A percentile compares a stretch with the other conserved stretches of the same genome.
phyloP scores from a whole-genome alignment of 1,139 yeast species.

The Yamadazyma diddensiae region DNA sequence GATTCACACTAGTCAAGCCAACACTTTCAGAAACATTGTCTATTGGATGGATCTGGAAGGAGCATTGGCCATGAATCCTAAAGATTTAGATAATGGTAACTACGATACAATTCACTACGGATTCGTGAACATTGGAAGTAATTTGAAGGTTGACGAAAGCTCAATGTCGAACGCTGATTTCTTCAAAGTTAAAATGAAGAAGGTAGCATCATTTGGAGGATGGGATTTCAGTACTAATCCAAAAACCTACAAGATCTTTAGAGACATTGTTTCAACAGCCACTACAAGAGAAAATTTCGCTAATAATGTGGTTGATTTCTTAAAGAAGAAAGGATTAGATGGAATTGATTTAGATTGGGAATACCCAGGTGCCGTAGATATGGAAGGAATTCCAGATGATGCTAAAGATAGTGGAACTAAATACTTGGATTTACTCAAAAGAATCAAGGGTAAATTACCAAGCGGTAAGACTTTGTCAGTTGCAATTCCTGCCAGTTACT shows the following conservation, averaged over 20 bases:
- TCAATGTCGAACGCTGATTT: constrained; percentile 8
- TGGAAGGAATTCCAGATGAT: constrained; percentile 14
- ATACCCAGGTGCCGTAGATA: constrained; percentile 15
- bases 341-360: constrained; percentile 24
- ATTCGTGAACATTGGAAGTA: constrained; percentile 14
- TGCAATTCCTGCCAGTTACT: constrained; percentile 15
- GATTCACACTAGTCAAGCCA: constrained; percentile 14
- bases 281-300: constrained; percentile 15
- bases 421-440: constrained; percentile 13
- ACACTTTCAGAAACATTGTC: constrained; percentile 15
- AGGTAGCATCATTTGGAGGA: constrained; percentile 18
- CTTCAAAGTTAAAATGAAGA: constrained; percentile 12
- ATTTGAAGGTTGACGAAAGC: constrained; percentile 12
- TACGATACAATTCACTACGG: constrained; percentile 18
- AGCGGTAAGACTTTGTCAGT: constrained; percentile 19
- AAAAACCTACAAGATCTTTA: constrained; percentile 12
- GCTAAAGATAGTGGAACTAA: constrained; percentile 12
- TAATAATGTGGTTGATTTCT: constrained; percentile 13
- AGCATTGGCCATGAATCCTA: constrained; percentile 12
- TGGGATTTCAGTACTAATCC: constrained; percentile 14
- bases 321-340: constrained; percentile 16
- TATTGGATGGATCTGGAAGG: constrained; percentile 18
- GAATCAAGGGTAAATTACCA: constrained; percentile 13
- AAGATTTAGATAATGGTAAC: constrained; percentile 6
- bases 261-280: constrained; percentile 10